Percentiles rank a stretch among this genome's conserved stretches.
Evolutionary conservation across 805 yeast species (phyloP).

Genomic region (Starmerella apicola): DNA sequence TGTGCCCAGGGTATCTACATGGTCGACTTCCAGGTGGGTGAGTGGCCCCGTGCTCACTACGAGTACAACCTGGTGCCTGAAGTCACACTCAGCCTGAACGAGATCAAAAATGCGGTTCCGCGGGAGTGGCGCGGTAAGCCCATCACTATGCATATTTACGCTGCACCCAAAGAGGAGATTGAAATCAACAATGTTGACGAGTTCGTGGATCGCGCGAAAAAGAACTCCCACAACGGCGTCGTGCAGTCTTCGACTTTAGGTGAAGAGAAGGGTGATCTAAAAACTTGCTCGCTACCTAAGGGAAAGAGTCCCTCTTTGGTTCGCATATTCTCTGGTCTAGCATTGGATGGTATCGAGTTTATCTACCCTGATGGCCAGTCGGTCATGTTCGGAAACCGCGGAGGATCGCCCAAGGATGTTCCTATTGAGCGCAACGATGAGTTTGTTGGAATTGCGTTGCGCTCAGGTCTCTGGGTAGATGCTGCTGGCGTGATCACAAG

Average conservation of each 20-base stretch:
- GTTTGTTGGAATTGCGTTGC: conserved; percentile 46
- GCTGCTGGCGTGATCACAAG: conserved; percentile 60
- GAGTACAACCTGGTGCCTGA: conserved; percentile 58
- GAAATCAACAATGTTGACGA: conserved; percentile 40
- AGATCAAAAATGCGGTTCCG: conserved; percentile 33
- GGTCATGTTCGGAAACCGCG: conserved; percentile 28
- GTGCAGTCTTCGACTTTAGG: conserved; percentile 13
- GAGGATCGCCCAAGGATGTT: conserved; percentile 37
- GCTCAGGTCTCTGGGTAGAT: conserved; percentile 85
- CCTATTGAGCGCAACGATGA: conserved; percentile 44
- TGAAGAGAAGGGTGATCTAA: conserved; percentile 17
- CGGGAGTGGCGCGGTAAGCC: conserved; percentile 27
- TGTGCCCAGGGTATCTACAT: conserved; percentile 60
- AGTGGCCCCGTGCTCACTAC: conserved; percentile 39
- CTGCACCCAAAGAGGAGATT: conserved; percentile 35
- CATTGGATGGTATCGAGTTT: conserved; percentile 71
- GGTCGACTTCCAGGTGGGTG: conserved; percentile 57
- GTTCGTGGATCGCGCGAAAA: conserved; percentile 6
- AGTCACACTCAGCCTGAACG: conserved; percentile 37
- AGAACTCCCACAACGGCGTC: conserved; percentile 3
- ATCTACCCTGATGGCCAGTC: conserved; percentile 25
- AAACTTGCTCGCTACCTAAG: conserved; percentile 13
- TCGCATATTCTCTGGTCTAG: conserved; percentile 59
- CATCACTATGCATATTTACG: conserved; percentile 27
- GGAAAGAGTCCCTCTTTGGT: conserved; percentile 28